Evolutionary conservation across 177 flowering plant genomes (phyloP), one percentile per base, ranked within the genome.

Genomic region (Tripterygium wilfordii): DNA sequence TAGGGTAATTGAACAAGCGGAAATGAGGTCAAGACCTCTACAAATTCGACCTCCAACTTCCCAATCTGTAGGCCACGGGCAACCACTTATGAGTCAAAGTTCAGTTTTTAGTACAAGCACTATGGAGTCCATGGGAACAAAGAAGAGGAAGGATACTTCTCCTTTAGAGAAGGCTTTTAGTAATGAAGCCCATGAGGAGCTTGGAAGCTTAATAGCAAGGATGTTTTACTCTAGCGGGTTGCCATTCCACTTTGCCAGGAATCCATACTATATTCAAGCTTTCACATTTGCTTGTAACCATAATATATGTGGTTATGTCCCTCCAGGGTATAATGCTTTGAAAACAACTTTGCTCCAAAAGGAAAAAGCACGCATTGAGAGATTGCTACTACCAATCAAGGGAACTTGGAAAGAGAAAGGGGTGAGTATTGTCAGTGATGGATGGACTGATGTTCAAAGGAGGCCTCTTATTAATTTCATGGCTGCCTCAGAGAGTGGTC

Each of bases 401-500:
- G 19, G 18, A 4, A 36, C 10, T 2, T 36, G 18, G 40, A 15
- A 3, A 2, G 40, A 36, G 19, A 36, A 36, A 8, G 40, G 19
- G 9, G 40, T 36, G 18, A 15, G 20, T 15, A 36, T 36, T 36
- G 40, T 36, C 3, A 15, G 20, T 15, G 40, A 36, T 16, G 40
- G 21, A 3, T 36, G 40, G 40, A 36, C 20, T 36, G 3, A 36
- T 10, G 5, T 10, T 15, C 40, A 36, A 36, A 36, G 40, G 14
- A 36, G 9, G 40, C 19, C 19, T 3, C 10, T 36, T 3, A 36
- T 36, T 16, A 36, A 36, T 36, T 36, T 36, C n/a, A n/a, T n/a
- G 57, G 57, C 56, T 29, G 63, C 39, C n/a, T 20, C 41, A 21
- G 49, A 32, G 15, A 24, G 36, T 12, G 40, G 26, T 16, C 40